Base-by-base conservation (phyloP, 2,329 filamentous ascomycete genomes). In the Graphiopsis chlorocephala region DNA sequence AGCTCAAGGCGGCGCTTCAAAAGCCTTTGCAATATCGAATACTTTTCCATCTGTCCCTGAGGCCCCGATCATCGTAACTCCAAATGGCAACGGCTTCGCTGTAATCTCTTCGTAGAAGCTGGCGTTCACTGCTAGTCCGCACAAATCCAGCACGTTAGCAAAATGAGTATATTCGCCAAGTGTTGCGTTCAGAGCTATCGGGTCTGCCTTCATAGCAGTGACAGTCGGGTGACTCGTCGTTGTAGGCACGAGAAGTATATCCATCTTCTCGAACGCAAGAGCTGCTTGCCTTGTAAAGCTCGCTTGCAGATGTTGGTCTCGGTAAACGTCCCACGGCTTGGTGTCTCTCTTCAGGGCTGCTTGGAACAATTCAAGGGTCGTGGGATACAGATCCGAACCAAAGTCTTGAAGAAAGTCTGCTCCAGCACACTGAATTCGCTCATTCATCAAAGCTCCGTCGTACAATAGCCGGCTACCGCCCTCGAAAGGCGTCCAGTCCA, bases 91-190 rank as follows among this genome's bases (percentile, higher is more conserved):
- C 31, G 68, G 67, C 47, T 68, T 58, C 3, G 69, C 70, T 66
- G 1, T 65, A 55, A 56, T 71, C 63, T 70, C 66, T 1, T 72
- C 67, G 68, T 77, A 78, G 7, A 65, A 75, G 1, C 81, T 81
- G 0, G 84, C 84, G 1, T 84, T 83, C n/a, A 86, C 77, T 1
- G 83, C 79, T 11, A 85, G 69, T 2, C 82, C 84, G 45, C 81
- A 82, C 69, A 86, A 79, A 72, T 88, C 85, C 20, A 88, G 73
- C 29, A 88, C 84, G 68, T 88, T 88, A 17, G 82, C 86, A 70
- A 84, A 87, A 70, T 87, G 86, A 0, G 85, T 86, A 64, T 86
- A 88, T 45, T 79, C 82, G 6, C 85, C 84, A 6, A 86, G 71
- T 3, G 79, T 73, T 4, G 83, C 83, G 68, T 88, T 88, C 70